phyloP scores from a whole-genome alignment of 1,284 basidiomycete genomes.

The Phellopilus nigrolimitatus region DNA sequence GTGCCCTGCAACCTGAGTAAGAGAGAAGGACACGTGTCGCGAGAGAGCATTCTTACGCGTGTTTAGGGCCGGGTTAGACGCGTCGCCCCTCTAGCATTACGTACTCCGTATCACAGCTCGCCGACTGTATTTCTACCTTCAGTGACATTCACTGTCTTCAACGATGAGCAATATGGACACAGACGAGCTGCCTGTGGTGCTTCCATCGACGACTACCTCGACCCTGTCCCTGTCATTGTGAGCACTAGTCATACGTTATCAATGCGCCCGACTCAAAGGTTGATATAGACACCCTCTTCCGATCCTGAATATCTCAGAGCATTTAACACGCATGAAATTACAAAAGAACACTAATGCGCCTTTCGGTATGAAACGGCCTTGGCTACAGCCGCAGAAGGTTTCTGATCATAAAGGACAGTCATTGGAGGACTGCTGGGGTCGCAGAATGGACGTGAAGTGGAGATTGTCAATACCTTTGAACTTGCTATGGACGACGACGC shows the following conservation, averaged over 20 bases:
- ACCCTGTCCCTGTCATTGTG: slow-evolving; percentile 69
- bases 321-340: slow-evolving; percentile 79
- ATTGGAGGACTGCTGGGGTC: slow-evolving; percentile 93
- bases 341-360: slow-evolving; percentile 61
- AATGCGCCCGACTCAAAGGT: neutral
- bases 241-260: slow-evolving; percentile 27
- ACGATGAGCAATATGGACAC: slow-evolving; percentile 72
- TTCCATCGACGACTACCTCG: slow-evolving; percentile 62
- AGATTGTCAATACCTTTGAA: slow-evolving; percentile 96
- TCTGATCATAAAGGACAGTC: slow-evolving; percentile 45
- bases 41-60: too few relatives aligned
- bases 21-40: neutral
- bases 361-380: slow-evolving; percentile 48
- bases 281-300: slow-evolving; percentile 83
- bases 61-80: neutral
- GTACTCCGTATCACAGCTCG: neutral
- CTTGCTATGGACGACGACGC: slow-evolving; percentile 57
- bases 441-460: slow-evolving; percentile 88
- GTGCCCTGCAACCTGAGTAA: too few relatives aligned
- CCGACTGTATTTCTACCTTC: neutral
- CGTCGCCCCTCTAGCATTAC: neutral
- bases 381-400: neutral
- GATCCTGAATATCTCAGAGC: slow-evolving; percentile 95
- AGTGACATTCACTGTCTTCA: too few relatives aligned
- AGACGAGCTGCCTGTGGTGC: slow-evolving; percentile 67